Base-by-base conservation (phyloP, 306 rosid species). In the Malus sieversii region DNA sequence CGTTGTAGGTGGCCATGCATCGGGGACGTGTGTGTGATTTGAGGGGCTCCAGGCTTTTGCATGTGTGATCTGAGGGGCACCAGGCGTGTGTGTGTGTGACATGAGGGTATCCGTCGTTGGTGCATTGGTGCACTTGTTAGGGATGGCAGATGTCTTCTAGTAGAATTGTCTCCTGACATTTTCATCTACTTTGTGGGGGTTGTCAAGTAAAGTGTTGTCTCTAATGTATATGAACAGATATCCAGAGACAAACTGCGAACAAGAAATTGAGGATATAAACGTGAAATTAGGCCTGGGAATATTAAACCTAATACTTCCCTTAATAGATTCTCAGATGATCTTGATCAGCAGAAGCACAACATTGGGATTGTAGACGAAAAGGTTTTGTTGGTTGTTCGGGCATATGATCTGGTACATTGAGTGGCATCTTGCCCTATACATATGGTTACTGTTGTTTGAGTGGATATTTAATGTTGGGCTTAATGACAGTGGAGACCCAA, bases 341-440 rank as follows among this genome's bases (percentile, higher is more conserved):
- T 92, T 82, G 99, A 95, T 83, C 97, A 95, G 83, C 99, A 95
- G 81, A 95, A 33, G 38, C 6, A 5, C 7, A 33, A 33, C 38
- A 33, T 33, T 33, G 38, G 38, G 85, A 88, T 95, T 82, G 92
- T 97, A 44, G 97, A 95, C 75, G 97, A 95, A 84, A 95, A 95
- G 80, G 97, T 95, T 48, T 78, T 90, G 66, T 86, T 95, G 87
- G 99, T 93, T 58, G 91, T 86, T 79, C 97, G 91, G 82, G 97
- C 97, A 66, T 95, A 95, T 78, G 97, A 95, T 88, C 75, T 95
- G 97, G 99, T 95, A 92, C n/a, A 71, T 72, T 45, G 16, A 60
- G 65, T 51, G 84, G 75, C 38, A 45, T 64, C 76, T 77, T 64
- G 29, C 38, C n/a, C 27, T 29, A 15, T 27, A 61, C 59, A 25